Base-by-base conservation (phyloP, 2,329 filamentous ascomycete genomes). In the Xylaria sp. region DNA sequence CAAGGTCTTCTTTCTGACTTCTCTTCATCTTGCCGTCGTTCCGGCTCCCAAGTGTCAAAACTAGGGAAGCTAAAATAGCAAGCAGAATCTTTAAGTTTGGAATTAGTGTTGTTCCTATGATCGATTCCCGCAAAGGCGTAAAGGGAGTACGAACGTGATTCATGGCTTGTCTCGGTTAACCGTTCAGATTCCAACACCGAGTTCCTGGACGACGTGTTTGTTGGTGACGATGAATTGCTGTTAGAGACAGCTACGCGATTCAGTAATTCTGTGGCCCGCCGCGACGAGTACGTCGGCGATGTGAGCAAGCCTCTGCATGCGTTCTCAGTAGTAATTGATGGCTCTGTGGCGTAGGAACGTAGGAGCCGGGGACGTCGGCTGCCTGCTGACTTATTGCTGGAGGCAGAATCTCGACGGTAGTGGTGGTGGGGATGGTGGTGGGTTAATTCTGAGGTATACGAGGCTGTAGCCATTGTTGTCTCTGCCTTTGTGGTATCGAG, bases 51-150 rank as follows among this genome's bases (percentile, higher is more conserved):
- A 69, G 89, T 86, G 75, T 93, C 91, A 79, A 92, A 92, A 78
- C 87, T 91, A 18, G 91, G 91, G 77, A 93, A 93, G 82, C 90
- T 92, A 76, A 91, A 90, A 80, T 93, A 93, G 70, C 88, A 87
- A 65, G 83, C 86, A 75, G 81, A 80, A 60, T 79, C 79, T 81
- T 50, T 8, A 56, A 37, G 4, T 41, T 51, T 20, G 15, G 25
- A 44, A 71, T 75, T 60, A 76, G 75, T 60, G 34, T 52, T 37
- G 12, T 23, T 59, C 18, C 31, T 34, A 48, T n/a, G 7, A n/a
- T 31, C 12, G 25, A 18, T 61, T 37, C 15, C 51, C 39, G n/a
- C 41, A 44, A 37, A 39, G 34, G 23, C 10, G 34, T 51, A 20
- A 34, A 54, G 34, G 7, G 51, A 50, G 23, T 52, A 76, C 75